These are phyloP conservation scores for Helotiales sp. DNA, from an alignment of 2,329 filamentous ascomycete species.

Conservation along the genomic window DNA sequence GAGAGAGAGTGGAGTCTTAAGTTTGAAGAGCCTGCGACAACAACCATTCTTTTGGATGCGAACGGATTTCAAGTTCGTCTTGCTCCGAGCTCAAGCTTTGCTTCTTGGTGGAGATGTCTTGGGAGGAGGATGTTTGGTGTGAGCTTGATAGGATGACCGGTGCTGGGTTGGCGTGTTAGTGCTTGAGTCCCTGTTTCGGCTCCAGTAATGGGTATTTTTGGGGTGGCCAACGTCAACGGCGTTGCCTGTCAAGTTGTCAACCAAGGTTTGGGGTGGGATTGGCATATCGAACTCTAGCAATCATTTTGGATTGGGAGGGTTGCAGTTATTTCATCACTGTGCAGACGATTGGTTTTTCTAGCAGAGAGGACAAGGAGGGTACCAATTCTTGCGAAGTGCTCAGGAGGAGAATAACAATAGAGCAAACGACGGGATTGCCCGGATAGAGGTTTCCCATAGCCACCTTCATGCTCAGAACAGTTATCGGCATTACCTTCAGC, in stretches of 20 bases:
- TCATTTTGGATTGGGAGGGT: not conserved
- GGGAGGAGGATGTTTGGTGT: not conserved
- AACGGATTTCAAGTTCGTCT: not conserved
- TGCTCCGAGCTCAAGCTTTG: slow-evolving; percentile 2
- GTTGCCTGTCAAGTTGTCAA: not conserved
- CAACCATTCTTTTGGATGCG: not conserved
- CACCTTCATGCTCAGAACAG: not conserved
- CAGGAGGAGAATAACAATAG: not conserved
- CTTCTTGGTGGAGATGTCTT: not conserved
- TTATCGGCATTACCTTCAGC: not conserved
- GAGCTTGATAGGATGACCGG: not conserved
- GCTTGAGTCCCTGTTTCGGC: not conserved
- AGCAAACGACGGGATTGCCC: not conserved
- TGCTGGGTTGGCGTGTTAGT: not conserved
- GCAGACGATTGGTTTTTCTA: not conserved
- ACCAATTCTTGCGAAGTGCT: not conserved
- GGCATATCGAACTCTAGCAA: not conserved
- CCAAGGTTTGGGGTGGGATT: not conserved
- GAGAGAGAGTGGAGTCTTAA: not conserved
- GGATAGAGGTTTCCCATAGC: not conserved
- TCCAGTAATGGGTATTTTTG: not conserved
- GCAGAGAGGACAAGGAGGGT: not conserved
- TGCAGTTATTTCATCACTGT: not conserved
- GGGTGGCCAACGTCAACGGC: not conserved
- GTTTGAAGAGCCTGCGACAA: not conserved